phyloP scores from a whole-genome alignment of 2,329 filamentous ascomycete species.

The Colletotrichum lentis region DNA sequence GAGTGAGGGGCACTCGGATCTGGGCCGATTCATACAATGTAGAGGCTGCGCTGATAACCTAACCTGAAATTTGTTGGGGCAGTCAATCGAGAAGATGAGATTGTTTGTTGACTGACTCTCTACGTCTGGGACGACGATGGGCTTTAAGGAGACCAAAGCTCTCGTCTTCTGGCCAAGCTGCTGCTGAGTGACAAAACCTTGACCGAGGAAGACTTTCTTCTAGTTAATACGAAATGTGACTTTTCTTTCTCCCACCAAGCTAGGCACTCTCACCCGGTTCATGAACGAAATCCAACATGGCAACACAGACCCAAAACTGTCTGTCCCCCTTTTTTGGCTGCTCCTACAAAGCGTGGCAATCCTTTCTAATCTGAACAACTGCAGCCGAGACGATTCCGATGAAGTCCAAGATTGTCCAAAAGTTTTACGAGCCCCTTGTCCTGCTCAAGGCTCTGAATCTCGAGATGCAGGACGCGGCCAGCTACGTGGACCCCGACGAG shows the following conservation, averaged over 20 bases:
- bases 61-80: not conserved
- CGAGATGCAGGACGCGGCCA: not conserved
- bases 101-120: not conserved
- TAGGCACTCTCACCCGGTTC: too few species aligned
- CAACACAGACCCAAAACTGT: not conserved
- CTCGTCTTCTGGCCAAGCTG: too few species aligned
- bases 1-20: fast-evolving
- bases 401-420: not conserved
- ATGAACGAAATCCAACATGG: not conserved
- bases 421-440: slow-evolving; percentile 22
- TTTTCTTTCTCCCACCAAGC: not conserved
- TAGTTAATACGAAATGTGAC: too few species aligned
- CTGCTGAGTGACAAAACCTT: too few species aligned
- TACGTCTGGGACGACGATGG: not conserved
- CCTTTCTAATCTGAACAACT: not conserved
- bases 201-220: too few species aligned
- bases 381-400: not conserved
- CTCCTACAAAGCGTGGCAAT: not conserved
- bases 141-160: too few species aligned
- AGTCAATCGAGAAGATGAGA: too few species aligned
- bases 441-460: slow-evolving; percentile 22
- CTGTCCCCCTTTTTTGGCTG: not conserved
- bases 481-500: not conserved
- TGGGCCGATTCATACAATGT: not conserved
- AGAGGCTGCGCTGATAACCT: too few species aligned